Evolutionary conservation across 1,284 basidiomycete species (phyloP), one percentile per base, ranked within the genome.

Genomic region (Ganoderma multipileum): DNA sequence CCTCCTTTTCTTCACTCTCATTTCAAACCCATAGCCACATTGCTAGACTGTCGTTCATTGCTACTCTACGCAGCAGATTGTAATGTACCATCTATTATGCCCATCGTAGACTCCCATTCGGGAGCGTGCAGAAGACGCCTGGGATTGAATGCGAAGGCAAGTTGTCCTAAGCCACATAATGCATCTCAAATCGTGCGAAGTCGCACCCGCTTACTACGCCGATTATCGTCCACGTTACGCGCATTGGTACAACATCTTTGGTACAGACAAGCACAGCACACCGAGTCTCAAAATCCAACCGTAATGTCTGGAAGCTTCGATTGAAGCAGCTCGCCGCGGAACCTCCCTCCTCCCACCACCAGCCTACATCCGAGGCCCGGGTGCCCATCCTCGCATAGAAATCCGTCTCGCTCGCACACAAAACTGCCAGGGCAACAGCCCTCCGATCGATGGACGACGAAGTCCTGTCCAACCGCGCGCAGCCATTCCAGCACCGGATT

Each of bases 401-500:
- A 58, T 20, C 55, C 55, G 3, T 58, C 33, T 9, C 9, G 14
- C 11, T 58, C 55, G 30, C 33, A 18, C 11, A 58, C 6, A 33
- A n/a, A 50, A 12, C 1, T 1, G 23, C 2, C 1, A 23, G 23
- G 23, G 2, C 16, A 4, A 4, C n/a, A 30, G 7, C 18, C 18
- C 14, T 1, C 11, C 20, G 55, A 58, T 2, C n/a, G 9, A 12
- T 58, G 2, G 36, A 58, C 9, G 20, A 38, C 33, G 30, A 58
- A 33, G 30, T 58, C 55, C 36, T 58, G 55, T 0, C 55, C 55
- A 3, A 58, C 55, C 33, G 20, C 55, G 0, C 33, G 36, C 0
- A 58, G 36, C 55, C 55, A 58, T 3, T 58, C 55, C 20, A 58
- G 4, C 55, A 58, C 55, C 3, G 55, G 55, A n/a, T 23, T 58